Evolutionary conservation across 352 stramenopile species (phyloP), one percentile per base, ranked within the genome.

Genomic region (Phytophthora foliorum): DNA sequence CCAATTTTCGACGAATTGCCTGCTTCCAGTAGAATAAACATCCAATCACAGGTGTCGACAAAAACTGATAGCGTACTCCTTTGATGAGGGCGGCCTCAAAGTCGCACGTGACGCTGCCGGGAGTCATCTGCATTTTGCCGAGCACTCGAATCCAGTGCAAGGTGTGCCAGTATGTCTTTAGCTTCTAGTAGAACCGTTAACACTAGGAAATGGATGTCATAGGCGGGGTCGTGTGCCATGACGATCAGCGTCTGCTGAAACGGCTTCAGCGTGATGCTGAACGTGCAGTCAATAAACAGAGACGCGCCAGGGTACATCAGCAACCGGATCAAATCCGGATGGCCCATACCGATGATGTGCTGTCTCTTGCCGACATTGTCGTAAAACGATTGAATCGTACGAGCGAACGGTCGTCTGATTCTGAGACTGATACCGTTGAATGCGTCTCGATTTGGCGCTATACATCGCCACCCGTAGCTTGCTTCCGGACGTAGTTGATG

Each of bases 391-490:
- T 45, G 42, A 63, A 63, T 2, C 49, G 44, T 0, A 54, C 11
- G 16, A 63, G 55, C 8, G 55, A 63, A n/a, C 31, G 55, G 10
- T 54, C 31, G 6, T 63, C 55, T 46, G 19, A 54, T 24, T 63
- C 42, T 25, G 55, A 63, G 9, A 48, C 31, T 4, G 17, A 36
- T 3, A 63, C 55, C 19, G 31, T 27, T 14, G 55, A 42, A 17
- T 11, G 1, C 19, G 10, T 54, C 55, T 63, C 21, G 21, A 55
- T 38, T 48, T 41, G 11, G 14, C 55, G 31, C 10, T 16, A 63
- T 7, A 34, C 29, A 19, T 36, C 55, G 14, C 42, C 55, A 0
- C 42, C n/a, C 9, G 21, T 48, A 13, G 42, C 55, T 24, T 53
- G 2, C n/a, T 14, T 24, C 22, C 42, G 17, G 9, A 49, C 31